Evolutionary conservation across 2,329 filamentous ascomycete species (phyloP), one percentile per base, ranked within the genome.

Genomic region (Aspergillus phoenicis): DNA sequence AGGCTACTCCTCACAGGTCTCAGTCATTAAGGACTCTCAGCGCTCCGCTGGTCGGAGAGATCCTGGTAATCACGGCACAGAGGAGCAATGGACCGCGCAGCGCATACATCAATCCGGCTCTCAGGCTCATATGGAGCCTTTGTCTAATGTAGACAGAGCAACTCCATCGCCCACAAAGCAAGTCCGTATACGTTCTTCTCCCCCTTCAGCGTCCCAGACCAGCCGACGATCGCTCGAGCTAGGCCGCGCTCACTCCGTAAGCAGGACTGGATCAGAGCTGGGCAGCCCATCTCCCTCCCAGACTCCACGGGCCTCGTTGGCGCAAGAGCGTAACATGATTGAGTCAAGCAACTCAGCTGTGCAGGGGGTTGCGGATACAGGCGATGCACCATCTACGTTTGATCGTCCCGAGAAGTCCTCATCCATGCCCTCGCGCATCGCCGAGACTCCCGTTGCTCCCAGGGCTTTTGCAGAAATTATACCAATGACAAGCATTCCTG

Each of bases 341-440:
- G 51, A 64, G 20, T 69, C 67, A 20, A 68, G 58, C 57, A 66
- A 68, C 30, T 43, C 57, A 8, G 53, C 38, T 15, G 57, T 57
- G 6, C 60, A 62, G 17, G 62, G 57, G 15, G 17, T 24, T 33
- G 11, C 52, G 30, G 61, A 43, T 6, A 56, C 59, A 17, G 53
- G 57, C 8, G 60, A 61, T 5, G 63, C 59, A 24, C 51, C 28
- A 22, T 60, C 62, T 2, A 57, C 59, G n/a, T 24, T 57, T 8
- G 66, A 66, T 41, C 26, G 33, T 24, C 66, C 55, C 20, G 70
- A 66, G 8, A 75, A 77, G 55, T 66, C 70, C 6, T 78, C 75
- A 5, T 78, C 75, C 10, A 74, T 78, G 69, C 73, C 72, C 8
- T 78, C 77, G 26, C 73, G 70, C 38, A 68, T 79, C n/a, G 71